Base-by-base conservation (phyloP, 257 asterid species). In the Solanum lignicaule region DNA sequence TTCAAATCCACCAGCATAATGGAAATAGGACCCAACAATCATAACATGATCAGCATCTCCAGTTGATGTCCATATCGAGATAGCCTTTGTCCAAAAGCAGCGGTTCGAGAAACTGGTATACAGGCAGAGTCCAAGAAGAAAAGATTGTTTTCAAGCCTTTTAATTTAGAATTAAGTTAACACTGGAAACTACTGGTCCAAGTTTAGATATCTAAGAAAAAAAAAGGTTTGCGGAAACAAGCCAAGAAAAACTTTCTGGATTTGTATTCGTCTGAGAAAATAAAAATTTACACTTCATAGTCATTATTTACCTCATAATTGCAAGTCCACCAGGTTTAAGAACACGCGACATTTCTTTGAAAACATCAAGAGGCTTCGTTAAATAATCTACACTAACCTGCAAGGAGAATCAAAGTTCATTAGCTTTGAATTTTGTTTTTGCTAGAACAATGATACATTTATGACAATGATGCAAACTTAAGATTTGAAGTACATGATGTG, bases 331-430 rank as follows among this genome's bases (percentile, higher is more conserved):
- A n/a, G 98, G 98, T 82, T 97, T 97, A 83, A 97, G 98, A 87
- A 97, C 83, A 88, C 98, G 92, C 27, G 89, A 88, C 98, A 95
- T 94, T 93, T 97, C 98, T 92, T 93, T 97, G 94, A 97, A 94
- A 78, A 97, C 91, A 35, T 93, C 97, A n/a, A 95, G 41, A 87
- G 98, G 99, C 91, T 97, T 97, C 9, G 95, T 90, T 83, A 97
- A 89, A 91, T 96, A 96, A 89, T 96, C 99, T n/a, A 96, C 98
- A 78, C 99, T 96, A 65, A 96, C 98, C 99, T 96, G 94, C 89
- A 90, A 86, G 88, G 90, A 89, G 89, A 52, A 62, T 20, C 35
- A 32, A 48, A 73, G 83, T 13, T 21, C 79, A 85, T n/a, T 33
- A 35, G 62, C 60, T 35, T 38, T 85, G 20, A 66, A 85, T 27